Evolutionary conservation across 805 yeast species (phyloP), one percentile per base, ranked within the genome.

Genomic region (Millerozyma miso): DNA sequence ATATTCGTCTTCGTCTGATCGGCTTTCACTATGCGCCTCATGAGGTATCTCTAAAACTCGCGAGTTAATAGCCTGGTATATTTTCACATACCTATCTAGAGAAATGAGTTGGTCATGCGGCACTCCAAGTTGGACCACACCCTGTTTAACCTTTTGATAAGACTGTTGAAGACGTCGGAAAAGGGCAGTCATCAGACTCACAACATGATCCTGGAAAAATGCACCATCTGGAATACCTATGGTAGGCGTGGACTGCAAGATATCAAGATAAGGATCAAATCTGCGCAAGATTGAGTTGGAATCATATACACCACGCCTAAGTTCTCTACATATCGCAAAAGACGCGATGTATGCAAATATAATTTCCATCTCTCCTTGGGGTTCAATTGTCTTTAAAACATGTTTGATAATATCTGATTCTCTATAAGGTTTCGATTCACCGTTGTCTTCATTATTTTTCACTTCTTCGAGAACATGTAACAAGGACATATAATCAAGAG

Each of bases 41-140:
- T 68, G 64, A 0, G 91, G 90, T 2, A 84, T 81, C 54, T 83
- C 89, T 38, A 83, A 63, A 0, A 77, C 74, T 42, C 91, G 65
- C 0, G 88, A 81, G 31, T 72, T 62, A 0, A 83, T 69, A 0
- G 84, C 80, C 18, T 75, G 59, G 13, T 47, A 50, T n/a, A 69
- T 51, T 40, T 65, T 67, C 42, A 43, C 47, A 19, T 56, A 63
- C 14, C 39, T 49, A 15, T 51, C 55, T 35, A 63, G 57, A 31
- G 48, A 34, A 3, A 42, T 12, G 7, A 17, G 41, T 29, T 41
- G 38, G 31, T 19, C 35, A 19, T 41, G 39, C 14, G 38, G 15
- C 4, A 19, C 33, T 13, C 45, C 26, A 12, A 54, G 34, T 14
- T 43, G 18, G n/a, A 37, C 43, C 1, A 35, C 32, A 10, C 19